These are phyloP conservation scores for Porphyrellus cyaneotinctus DNA, from an alignment of 768 basidiomycete species.

Conservation along the genomic window DNA sequence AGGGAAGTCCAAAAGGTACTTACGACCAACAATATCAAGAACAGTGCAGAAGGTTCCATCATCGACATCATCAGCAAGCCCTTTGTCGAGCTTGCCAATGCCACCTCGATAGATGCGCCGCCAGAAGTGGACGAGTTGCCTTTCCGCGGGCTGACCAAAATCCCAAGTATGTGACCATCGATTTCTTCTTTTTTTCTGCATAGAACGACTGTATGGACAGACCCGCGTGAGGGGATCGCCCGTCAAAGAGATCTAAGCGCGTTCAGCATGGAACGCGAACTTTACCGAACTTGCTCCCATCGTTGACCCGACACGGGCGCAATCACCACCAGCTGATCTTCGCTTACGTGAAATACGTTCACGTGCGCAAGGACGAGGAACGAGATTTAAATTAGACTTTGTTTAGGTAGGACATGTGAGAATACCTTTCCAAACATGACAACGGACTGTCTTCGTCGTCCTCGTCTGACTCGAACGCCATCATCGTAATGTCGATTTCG, in stretches of 20 bases:
- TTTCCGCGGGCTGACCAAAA: constrained; percentile 29
- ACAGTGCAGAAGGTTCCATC: constrained; percentile 40
- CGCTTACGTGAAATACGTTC: constrained; percentile 38
- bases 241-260: constrained; percentile 43
- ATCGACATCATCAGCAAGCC: constrained; percentile 55
- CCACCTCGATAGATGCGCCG: constrained; percentile 36
- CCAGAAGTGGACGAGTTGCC: constrained; percentile 37
- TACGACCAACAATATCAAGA: constrained; percentile 40
- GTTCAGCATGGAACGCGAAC: constrained; percentile 46
- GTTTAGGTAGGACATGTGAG: too few species aligned
- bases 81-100: constrained; percentile 38
- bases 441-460: too few species aligned
- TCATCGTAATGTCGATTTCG: too few species aligned
- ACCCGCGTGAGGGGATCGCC: constrained; percentile 36
- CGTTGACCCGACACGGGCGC: constrained; percentile 28
- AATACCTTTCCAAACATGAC: too few species aligned
- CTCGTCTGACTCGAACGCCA: too few species aligned
- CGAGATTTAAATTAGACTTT: too few species aligned
- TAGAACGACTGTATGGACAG: constrained; percentile 12
- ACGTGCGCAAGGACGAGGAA: constrained; percentile 40
- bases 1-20: constrained; percentile 38
- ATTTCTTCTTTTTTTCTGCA: neutral
- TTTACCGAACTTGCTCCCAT: constrained; percentile 35
- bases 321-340: constrained; percentile 34
- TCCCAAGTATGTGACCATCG: constrained; percentile 5